A percentile compares a stretch with the other conserved stretches of the same genome.
These are phyloP conservation scores for Polytrichum commune DNA, from an alignment of 225 moss, liverwort and hornwort genomes.

Conservation along the genomic window DNA sequence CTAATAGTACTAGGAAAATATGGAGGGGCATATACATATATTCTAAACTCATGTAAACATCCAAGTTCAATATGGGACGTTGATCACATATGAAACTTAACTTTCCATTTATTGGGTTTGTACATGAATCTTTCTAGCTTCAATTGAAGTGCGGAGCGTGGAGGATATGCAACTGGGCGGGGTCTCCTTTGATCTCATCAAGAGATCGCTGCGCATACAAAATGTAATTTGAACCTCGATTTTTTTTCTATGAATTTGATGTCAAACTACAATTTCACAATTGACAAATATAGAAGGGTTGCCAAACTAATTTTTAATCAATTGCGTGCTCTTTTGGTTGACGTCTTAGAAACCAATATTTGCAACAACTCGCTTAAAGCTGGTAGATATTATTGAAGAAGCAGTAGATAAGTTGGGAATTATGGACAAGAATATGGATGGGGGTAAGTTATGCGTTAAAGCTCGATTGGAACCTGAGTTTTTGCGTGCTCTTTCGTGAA, in stretches of 20 bases:
- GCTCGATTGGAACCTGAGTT: slow-evolving; percentile 7
- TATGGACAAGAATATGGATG: slow-evolving; percentile 14
- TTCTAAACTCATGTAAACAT: neutral
- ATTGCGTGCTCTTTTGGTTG: neutral
- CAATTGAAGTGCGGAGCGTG: neutral
- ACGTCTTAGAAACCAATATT: slow-evolving; percentile 3
- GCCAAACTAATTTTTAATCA: too few species aligned
- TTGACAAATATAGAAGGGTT: too few species aligned
- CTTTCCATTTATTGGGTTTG: too few species aligned
- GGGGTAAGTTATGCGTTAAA: slow-evolving; percentile 5
- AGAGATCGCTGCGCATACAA: neutral
- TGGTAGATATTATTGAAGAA: neutral
- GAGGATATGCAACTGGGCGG: neutral
- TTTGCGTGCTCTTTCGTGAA: neutral
- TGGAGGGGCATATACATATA: slow-evolving; percentile 2
- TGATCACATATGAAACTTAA: too few species aligned
- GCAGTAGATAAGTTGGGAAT: slow-evolving; percentile 9
- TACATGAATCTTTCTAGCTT: slow-evolving; percentile 1
- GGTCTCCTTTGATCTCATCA: neutral
- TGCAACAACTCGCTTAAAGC: neutral
- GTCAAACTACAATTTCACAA: too few species aligned
- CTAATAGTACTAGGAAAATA: slow-evolving; percentile 10
- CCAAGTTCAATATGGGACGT: too few species aligned
- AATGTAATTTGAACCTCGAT: neutral
- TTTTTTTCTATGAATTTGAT: too few species aligned